Percentiles rank a stretch among this genome's conserved stretches.
These are phyloP conservation scores for Schoenoplectus triqueter DNA, from an alignment of 202 grass and related monocot species.

Conservation along the genomic window DNA sequence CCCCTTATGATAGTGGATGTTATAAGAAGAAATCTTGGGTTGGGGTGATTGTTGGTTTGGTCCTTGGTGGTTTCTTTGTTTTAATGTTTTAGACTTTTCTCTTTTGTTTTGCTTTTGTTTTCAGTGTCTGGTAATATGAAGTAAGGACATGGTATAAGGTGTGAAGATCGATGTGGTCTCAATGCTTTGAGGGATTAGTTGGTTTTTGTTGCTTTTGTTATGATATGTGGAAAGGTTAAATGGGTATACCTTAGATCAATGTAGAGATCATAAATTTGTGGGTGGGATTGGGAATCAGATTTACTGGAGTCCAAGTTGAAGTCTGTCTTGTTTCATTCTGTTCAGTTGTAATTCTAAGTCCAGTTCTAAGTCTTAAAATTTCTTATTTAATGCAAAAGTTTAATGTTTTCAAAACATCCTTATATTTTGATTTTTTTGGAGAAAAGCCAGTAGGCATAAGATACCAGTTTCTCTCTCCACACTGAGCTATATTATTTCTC, in stretches of 20 bases:
- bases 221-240: neutral
- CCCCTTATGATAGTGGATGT: slow-evolving; percentile 69
- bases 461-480: neutral
- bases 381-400: neutral
- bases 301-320: slow-evolving; percentile 8
- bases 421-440: neutral
- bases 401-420: neutral
- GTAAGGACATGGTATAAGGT: neutral
- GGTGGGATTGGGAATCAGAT: neutral
- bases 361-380: neutral
- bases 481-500: neutral
- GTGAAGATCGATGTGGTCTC: neutral
- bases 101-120: neutral
- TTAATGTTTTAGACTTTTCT: slow-evolving; percentile 2
- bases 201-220: neutral
- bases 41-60: slow-evolving; percentile 4
- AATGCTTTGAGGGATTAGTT: slow-evolving; percentile 2
- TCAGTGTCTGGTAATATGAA: neutral
- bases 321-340: neutral
- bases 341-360: neutral
- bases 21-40: slow-evolving; percentile 21
- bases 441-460: neutral
- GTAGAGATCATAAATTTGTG: slow-evolving; percentile 1
- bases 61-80: slow-evolving; percentile 1
- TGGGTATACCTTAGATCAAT: slow-evolving; percentile 14